Percentiles rank a stretch among this genome's conserved stretches.
phyloP scores from a whole-genome alignment of 495 filamentous ascomycete species.

The Schizothecium vesticola region DNA sequence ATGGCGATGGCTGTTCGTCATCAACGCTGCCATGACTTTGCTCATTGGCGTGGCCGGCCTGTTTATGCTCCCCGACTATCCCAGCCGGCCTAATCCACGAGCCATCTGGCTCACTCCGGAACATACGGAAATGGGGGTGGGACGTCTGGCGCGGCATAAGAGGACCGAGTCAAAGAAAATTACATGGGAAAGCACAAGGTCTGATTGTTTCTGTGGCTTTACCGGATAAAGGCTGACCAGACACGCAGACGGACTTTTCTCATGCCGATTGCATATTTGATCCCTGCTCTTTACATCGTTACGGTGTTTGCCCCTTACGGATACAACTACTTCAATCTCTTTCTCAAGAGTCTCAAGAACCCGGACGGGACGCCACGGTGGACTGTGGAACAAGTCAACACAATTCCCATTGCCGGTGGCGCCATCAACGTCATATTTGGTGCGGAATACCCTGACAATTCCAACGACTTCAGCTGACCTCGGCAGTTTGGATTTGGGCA shows the following conservation, averaged over 20 bases:
- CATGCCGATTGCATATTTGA: constrained; percentile 34
- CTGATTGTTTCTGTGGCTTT: background rate
- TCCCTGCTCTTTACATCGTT: constrained; percentile 33
- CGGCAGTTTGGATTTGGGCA: constrained; percentile 37
- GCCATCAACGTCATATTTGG: constrained; percentile 35
- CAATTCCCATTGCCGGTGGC: constrained; percentile 34
- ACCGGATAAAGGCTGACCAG: background rate
- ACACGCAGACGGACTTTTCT: constrained; percentile 26
- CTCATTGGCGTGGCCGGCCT: constrained; percentile 44
- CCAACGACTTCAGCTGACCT: background rate
- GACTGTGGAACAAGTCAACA: constrained; percentile 33
- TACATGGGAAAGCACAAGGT: constrained; percentile 34
- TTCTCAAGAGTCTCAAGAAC: constrained; percentile 32
- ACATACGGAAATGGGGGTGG: constrained; percentile 25
- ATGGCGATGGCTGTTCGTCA: constrained; percentile 56
- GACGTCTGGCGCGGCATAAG: constrained; percentile 29
- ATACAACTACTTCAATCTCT: constrained; percentile 39
- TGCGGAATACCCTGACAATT: constrained; percentile 5
- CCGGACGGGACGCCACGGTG: constrained; percentile 31
- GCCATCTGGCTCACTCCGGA: constrained; percentile 33
- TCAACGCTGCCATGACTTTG: constrained; percentile 45
- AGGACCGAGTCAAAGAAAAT: constrained; percentile 34
- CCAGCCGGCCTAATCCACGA: constrained; percentile 33
- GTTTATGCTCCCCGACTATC: constrained; percentile 48
- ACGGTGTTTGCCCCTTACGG: constrained; percentile 36